Percentiles rank a stretch among this genome's conserved stretches.
phyloP scores from a whole-genome alignment of 2,329 filamentous ascomycete species.

The Botrytis sinoallii region DNA sequence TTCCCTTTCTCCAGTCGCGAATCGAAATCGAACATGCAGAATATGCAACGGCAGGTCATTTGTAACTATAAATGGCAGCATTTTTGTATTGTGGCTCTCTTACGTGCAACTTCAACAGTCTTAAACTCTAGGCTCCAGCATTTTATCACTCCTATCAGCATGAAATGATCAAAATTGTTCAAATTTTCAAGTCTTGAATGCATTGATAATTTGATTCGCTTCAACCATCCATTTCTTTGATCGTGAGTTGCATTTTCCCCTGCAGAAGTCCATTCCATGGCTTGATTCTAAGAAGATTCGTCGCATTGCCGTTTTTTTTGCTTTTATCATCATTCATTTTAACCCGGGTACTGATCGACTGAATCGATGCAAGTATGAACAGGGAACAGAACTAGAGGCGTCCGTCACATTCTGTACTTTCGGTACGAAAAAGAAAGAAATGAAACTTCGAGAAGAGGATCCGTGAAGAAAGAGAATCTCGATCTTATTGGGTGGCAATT shows the following conservation, averaged over 20 bases:
- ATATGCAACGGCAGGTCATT: slow-evolving; percentile 13
- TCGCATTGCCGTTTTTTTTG: background rate
- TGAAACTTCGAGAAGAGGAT: slow-evolving; percentile 10
- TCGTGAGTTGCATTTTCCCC: slow-evolving; percentile 5
- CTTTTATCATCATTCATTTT: background rate
- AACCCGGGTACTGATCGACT: background rate
- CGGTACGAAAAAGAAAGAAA: slow-evolving; percentile 11
- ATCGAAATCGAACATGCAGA: slow-evolving; percentile 16
- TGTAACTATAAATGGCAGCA: slow-evolving; percentile 13
- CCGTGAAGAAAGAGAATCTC: background rate
- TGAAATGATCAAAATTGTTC: background rate
- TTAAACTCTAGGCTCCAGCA: slow-evolving; percentile 17
- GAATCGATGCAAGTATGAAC: background rate
- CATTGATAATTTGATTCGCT: background rate
- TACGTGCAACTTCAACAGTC: slow-evolving; percentile 12
- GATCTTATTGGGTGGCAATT: background rate
- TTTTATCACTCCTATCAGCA: slow-evolving; percentile 1
- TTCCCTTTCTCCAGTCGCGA: slow-evolving; percentile 9
- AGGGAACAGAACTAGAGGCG: background rate
- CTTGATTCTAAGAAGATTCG: background rate
- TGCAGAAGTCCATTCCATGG: slow-evolving; percentile 7
- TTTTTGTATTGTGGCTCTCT: slow-evolving; percentile 3
- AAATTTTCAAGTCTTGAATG: background rate
- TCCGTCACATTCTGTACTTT: background rate
- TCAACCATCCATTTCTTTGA: background rate